A percentile compares a stretch with the other conserved stretches of the same genome.
Evolutionary conservation across 2,329 filamentous ascomycete species (phyloP).

Genomic region (Aspergillus ruber): DNA sequence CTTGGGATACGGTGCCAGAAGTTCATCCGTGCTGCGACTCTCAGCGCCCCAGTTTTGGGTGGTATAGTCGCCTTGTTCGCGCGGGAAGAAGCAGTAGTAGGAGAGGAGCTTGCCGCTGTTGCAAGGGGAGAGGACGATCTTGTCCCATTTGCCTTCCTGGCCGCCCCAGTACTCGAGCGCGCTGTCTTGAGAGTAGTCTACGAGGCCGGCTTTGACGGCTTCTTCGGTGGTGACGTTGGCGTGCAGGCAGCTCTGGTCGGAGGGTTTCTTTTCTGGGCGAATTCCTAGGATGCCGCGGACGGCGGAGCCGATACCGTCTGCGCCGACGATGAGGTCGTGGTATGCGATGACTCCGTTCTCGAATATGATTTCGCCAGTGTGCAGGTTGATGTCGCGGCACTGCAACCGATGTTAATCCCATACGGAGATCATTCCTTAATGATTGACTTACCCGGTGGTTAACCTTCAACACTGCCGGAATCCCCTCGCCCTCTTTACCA

Average conservation of each 20-base stretch:
- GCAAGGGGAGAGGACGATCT: conserved; percentile 65
- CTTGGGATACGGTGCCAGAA: conserved; percentile 55
- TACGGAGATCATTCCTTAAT: no score
- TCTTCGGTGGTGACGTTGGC: conserved; percentile 58
- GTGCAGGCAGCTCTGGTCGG: conserved; percentile 58
- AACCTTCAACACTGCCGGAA: conserved; percentile 48
- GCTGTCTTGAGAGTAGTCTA: conserved; percentile 55
- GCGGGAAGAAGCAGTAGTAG: conserved; percentile 65
- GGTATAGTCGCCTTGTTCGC: conserved; percentile 54
- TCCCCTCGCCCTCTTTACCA: conserved; percentile 47
- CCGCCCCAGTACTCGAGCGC: conserved; percentile 68
- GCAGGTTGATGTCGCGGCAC: conserved; percentile 49
- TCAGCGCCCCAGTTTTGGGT: conserved; percentile 55
- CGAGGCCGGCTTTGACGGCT: conserved; percentile 53
- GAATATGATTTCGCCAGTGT: conserved; percentile 47
- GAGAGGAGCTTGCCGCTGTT: conserved; percentile 59
- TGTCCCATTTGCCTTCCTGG: conserved; percentile 54
- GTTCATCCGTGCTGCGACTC: conserved; percentile 48
- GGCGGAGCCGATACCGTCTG: conserved; percentile 62
- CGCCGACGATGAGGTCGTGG: conserved; percentile 58
- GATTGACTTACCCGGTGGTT: conserved; percentile 50
- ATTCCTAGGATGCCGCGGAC: conserved; percentile 60
- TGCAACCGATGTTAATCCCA: no score
- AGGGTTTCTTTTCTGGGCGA: conserved; percentile 51
- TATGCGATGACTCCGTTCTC: conserved; percentile 44